Conservation (phyloP, 192 early-diverging fungal genomes). For the Coemansia sp. region DNA sequence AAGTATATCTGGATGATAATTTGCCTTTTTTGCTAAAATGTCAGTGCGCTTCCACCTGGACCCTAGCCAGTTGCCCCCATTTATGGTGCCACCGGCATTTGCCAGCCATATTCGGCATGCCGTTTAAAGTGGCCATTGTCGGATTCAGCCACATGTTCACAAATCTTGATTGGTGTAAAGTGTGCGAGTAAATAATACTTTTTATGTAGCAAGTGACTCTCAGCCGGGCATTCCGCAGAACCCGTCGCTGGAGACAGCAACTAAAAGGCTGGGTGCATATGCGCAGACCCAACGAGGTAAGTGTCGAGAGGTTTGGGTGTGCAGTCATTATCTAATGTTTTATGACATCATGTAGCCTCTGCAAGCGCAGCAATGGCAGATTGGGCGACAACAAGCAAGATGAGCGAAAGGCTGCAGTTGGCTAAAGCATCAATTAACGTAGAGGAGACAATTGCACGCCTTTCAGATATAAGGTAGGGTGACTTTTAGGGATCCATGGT, state of each 20-base stretch:
- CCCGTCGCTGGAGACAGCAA: background rate
- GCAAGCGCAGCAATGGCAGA: slow-evolving; percentile 18
- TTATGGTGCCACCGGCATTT: background rate
- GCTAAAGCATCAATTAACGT: slow-evolving; percentile 18
- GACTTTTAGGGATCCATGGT: background rate
- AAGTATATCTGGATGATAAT: background rate
- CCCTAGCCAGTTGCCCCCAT: background rate
- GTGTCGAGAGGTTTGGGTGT: background rate
- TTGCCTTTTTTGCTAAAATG: too few species aligned
- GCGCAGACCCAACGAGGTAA: slow-evolving; percentile 16
- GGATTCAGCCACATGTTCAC: slow-evolving; percentile 5
- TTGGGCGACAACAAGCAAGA: slow-evolving; percentile 18
- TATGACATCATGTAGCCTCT: slow-evolving; percentile 18
- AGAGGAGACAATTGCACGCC: slow-evolving; percentile 21
- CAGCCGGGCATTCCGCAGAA: background rate
- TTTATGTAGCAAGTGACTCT: too few species aligned
- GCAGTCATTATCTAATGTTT: background rate
- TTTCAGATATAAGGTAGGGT: slow-evolving; percentile 35
- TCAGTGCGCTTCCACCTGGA: too few species aligned
- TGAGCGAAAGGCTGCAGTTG: slow-evolving; percentile 2
- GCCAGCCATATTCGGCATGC: too few species aligned
- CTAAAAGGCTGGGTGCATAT: background rate
- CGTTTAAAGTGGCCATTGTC: background rate
- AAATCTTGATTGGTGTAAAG: slow-evolving; percentile 6
- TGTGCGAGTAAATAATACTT: background rate